A percentile compares a stretch with the other conserved stretches of the same genome.
Conservation (phyloP, 2,329 filamentous ascomycete species). For the Blastomyces silverae region DNA sequence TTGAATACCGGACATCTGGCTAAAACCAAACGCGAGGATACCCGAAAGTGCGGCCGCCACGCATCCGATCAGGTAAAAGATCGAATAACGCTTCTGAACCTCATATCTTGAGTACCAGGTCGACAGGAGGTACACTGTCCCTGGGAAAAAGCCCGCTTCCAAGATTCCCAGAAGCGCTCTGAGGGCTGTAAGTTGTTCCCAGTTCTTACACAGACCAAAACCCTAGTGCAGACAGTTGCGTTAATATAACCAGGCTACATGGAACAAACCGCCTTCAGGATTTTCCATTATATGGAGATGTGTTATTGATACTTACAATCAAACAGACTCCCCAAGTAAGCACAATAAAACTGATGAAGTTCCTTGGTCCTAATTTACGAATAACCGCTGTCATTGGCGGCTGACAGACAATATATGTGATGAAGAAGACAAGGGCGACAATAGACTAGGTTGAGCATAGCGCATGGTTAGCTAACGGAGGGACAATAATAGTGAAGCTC, state of each 20-base stretch:
- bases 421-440: slow-evolving; percentile 65
- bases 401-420: slow-evolving; percentile 65
- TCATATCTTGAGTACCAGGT: slow-evolving; percentile 58
- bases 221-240: slow-evolving; percentile 13
- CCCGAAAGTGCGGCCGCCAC: slow-evolving; percentile 45
- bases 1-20: slow-evolving; percentile 39
- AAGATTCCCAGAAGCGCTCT: slow-evolving; percentile 53
- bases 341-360: slow-evolving; percentile 24
- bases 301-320: slow-evolving; percentile 20
- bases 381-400: slow-evolving; percentile 63
- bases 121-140: slow-evolving; percentile 63
- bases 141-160: slow-evolving; percentile 63
- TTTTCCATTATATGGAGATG: slow-evolving; percentile 3
- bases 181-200: slow-evolving; percentile 25
- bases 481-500: background rate
- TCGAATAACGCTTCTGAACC: slow-evolving; percentile 37
- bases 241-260: slow-evolving; percentile 1
- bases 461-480: background rate
- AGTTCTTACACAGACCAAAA: slow-evolving; percentile 28
- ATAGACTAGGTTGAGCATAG: slow-evolving; percentile 43
- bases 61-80: slow-evolving; percentile 47
- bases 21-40: slow-evolving; percentile 41
- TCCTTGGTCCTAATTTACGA: slow-evolving; percentile 52
- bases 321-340: slow-evolving; percentile 24
- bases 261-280: background rate